Evolutionary conservation across 2,329 filamentous ascomycete genomes (phyloP).

Genomic region (Fusarium acutatum): DNA sequence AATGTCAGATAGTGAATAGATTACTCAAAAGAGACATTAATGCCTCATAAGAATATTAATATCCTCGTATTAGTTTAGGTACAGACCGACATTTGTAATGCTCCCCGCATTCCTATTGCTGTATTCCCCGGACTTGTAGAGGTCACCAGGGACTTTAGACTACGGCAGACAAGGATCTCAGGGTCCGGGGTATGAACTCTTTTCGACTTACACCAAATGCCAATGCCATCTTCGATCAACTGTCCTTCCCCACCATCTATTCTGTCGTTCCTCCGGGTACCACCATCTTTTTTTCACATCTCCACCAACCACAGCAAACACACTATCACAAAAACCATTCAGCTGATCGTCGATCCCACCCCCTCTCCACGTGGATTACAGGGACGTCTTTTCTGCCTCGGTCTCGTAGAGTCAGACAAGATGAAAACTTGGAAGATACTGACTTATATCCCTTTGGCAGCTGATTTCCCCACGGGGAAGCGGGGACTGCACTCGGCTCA

Average conservation of each 20-base stretch:
- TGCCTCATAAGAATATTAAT: not conserved
- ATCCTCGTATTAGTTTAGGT: not conserved
- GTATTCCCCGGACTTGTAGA: not conserved
- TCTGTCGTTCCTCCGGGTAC: not conserved
- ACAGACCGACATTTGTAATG: not conserved
- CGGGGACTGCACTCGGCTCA: slow-evolving; percentile 18
- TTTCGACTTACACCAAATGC: not conserved
- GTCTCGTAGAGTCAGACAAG: not conserved
- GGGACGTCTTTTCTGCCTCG: slow-evolving; percentile 11
- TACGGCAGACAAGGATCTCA: slow-evolving; percentile 2
- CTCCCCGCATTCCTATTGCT: not conserved
- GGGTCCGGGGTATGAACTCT: slow-evolving; percentile 5
- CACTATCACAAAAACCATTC: not conserved
- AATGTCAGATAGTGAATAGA: not conserved
- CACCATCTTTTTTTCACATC: not conserved
- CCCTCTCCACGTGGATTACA: slow-evolving; percentile 14
- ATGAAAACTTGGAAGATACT: not conserved
- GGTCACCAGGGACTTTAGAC: slow-evolving; percentile 1
- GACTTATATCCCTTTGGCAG: not conserved
- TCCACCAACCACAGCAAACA: slow-evolving; percentile 29
- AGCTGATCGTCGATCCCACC: slow-evolving; percentile 30
- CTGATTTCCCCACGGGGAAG: slow-evolving; percentile 30
- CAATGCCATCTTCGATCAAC: slow-evolving; percentile 4
- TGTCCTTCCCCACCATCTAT: slow-evolving; percentile 11
- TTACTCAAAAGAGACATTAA: not conserved